phyloP scores from a whole-genome alignment of 495 filamentous ascomycete genomes.

The Aspergillus hancockii region DNA sequence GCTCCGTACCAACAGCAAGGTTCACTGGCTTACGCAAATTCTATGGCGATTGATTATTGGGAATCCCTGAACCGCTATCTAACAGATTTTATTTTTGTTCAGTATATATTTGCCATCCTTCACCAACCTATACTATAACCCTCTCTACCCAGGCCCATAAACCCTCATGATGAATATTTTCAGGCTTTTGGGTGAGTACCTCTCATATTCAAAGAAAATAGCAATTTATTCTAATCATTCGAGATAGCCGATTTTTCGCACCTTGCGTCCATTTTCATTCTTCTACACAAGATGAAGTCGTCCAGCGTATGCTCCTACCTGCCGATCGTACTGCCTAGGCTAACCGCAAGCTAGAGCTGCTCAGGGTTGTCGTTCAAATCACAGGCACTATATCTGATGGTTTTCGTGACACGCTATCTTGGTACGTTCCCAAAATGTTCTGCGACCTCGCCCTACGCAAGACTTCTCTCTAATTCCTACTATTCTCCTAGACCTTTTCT shows the following conservation, averaged over 20 bases:
- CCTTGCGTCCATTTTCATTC: conserved; percentile 88
- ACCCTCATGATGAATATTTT: conserved; percentile 80
- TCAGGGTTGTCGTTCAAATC: conserved; percentile 98
- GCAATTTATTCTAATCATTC: conserved; percentile 4
- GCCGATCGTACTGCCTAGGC: not conserved
- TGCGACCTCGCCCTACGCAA: not conserved
- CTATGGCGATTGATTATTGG: conserved; percentile 6
- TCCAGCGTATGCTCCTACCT: conserved; percentile 64
- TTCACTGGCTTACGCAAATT: conserved; percentile 1
- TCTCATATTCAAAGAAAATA: not conserved
- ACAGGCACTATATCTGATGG: conserved; percentile 87
- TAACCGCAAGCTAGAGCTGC: conserved; percentile 66
- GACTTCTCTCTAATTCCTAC: not conserved
- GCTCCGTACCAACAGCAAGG: not conserved
- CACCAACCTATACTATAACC: not conserved
- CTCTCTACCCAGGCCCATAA: not conserved
- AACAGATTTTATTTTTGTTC: not conserved
- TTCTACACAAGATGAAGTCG: conserved; percentile 92
- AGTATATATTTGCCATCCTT: not conserved
- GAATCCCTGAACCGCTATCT: not conserved
- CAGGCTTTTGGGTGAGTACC: conserved; percentile 72
- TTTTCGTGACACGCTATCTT: conserved; percentile 91
- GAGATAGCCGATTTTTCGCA: conserved; percentile 86
- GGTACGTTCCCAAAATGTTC: conserved; percentile 48
- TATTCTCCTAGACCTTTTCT: conserved; percentile 71